Base-by-base conservation (phyloP, 345 rosid species). In the Capsella bursapastoris region DNA sequence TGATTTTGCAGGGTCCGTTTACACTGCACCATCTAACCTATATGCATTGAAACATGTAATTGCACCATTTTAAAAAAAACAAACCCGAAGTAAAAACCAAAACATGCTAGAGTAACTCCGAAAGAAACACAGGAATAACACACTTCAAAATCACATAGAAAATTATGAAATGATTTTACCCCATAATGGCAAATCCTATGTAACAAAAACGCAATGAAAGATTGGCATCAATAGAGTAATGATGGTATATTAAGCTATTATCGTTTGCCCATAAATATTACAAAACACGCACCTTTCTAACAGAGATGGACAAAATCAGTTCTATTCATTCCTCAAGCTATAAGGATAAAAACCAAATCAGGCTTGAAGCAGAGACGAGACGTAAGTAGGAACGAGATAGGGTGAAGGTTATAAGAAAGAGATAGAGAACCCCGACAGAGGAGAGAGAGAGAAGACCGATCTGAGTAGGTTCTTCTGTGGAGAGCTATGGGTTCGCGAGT, bases 231-330 rank as follows among this genome's bases (percentile, higher is more conserved):
- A 64, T 4, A 44, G 8, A 60, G n/a, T 11, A 1, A 68, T 11
- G 58, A 51, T 41, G 44, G 45, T 63, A 0, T 12, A 8, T 28
- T 63, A 4, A 77, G 77, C 32, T 32, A 41, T n/a, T 22, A 35
- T 31, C 57, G 6, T 49, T 8, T 6, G 7, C 2, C 53, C 8
- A 68, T 38, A 61, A 7, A 12, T 62, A 63, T 56, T 57, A 71
- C 63, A 71, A 25, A 71, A 72, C 63, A 78, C 77, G 31, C 66
- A 78, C 81, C 81, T 72, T 53, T 58, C 37, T 60, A 66, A 66
- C 37, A 72, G 65, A 67, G 72, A 72, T 59, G 77, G 16, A 58
- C 45, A 66, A 73, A 58, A 61, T 37, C 38, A 44, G 53, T 44
- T 78, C 8, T 59, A 47, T 43, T 72, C 81, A 78, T 72, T 66